phyloP scores from a whole-genome alignment of 1,284 basidiomycete species.

The Takashimella tepidaria region DNA sequence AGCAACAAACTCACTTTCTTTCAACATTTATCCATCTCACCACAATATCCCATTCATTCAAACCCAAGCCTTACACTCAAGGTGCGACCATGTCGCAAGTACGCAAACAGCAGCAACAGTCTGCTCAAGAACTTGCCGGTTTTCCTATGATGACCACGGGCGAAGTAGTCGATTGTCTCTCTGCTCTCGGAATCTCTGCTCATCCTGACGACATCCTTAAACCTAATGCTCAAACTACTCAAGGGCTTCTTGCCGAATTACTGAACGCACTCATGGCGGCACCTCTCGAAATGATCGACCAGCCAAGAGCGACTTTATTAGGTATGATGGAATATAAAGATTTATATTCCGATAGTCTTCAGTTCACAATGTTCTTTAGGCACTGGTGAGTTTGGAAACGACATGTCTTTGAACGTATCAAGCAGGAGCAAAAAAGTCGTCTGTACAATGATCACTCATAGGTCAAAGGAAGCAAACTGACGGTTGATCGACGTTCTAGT shows the following conservation, averaged over 20 bases:
- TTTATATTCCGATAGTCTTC: constrained; percentile 56
- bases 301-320: constrained; percentile 57
- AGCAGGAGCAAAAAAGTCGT: no score
- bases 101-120: constrained; percentile 10
- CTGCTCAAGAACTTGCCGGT: constrained; percentile 13
- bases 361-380: constrained; percentile 59
- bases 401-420: no score
- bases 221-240: constrained; percentile 63
- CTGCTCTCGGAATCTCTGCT: constrained; percentile 48
- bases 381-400: constrained; percentile 60
- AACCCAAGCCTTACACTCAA: no score
- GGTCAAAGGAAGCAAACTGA: background rate
- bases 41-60: background rate
- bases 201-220: constrained; percentile 63
- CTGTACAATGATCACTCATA: no score
- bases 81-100: constrained; percentile 27
- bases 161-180: constrained; percentile 31
- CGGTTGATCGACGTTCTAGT: constrained; percentile 44
- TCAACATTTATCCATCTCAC: constrained; percentile 3
- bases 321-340: constrained; percentile 55
- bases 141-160: constrained; percentile 34
- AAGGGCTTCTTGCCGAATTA: constrained; percentile 51
- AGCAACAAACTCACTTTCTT: background rate
- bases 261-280: constrained; percentile 66
- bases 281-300: constrained; percentile 57